Evolutionary conservation across 768 basidiomycete genomes (phyloP).

Genomic region (Roridomyces roridus): DNA sequence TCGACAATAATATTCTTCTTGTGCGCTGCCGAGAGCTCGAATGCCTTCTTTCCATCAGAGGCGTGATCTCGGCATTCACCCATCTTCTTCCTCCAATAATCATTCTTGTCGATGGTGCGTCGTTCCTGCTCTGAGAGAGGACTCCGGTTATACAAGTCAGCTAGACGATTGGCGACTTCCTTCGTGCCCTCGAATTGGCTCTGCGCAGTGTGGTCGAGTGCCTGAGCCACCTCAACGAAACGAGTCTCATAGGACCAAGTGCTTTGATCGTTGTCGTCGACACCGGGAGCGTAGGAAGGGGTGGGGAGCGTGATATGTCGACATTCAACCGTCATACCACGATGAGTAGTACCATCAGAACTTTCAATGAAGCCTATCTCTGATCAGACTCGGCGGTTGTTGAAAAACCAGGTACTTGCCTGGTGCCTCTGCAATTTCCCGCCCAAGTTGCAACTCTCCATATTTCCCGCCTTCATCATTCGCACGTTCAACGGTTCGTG

Average conservation of each 20-base stretch:
- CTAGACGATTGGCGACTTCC: background rate
- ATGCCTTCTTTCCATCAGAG: constrained; percentile 17
- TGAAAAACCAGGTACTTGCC: background rate
- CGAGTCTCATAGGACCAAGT: constrained; percentile 20
- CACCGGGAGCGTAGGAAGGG: constrained; percentile 21
- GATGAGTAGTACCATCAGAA: constrained; percentile 33
- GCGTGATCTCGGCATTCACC: constrained; percentile 14
- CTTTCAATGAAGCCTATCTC: constrained; percentile 27
- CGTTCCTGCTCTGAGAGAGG: background rate
- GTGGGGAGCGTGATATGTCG: constrained; percentile 24
- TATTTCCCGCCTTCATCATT: constrained; percentile 24
- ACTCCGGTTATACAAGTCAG: constrained; percentile 2
- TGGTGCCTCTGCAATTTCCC: constrained; percentile 6
- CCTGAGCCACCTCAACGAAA: constrained; percentile 6
- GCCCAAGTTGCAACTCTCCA: constrained; percentile 20
- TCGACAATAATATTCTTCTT: constrained; percentile 7
- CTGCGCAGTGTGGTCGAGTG: constrained; percentile 2
- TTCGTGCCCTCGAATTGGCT: constrained; percentile 2
- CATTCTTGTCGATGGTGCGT: background rate
- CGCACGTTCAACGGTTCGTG: constrained; percentile 13
- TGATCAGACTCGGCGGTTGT: background rate
- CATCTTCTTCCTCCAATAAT: constrained; percentile 14
- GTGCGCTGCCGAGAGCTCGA: background rate
- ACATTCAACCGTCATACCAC: constrained; percentile 26
- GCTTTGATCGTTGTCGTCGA: constrained; percentile 23